These are phyloP conservation scores for Helianthus tuberosus DNA, from an alignment of 129 eudicot genomes.

Conservation along the genomic window DNA sequence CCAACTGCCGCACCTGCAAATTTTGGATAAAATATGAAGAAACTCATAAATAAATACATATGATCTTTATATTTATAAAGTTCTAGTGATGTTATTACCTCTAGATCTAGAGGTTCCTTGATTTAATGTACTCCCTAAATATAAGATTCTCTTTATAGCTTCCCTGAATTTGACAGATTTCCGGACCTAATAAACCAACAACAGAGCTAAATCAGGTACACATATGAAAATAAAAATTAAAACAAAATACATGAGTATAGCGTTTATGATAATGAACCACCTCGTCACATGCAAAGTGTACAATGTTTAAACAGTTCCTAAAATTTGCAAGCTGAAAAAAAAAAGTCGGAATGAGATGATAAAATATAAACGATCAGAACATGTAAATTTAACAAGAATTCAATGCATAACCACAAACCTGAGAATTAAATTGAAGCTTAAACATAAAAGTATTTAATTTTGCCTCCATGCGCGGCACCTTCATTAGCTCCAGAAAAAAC, in stretches of 20 bases:
- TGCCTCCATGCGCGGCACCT: slow-evolving; percentile 85
- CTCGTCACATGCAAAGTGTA: slow-evolving; percentile 78
- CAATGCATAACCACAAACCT: slow-evolving; percentile 2
- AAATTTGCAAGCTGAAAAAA: slow-evolving; percentile 65
- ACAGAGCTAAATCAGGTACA: slow-evolving; percentile 6
- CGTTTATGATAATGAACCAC: slow-evolving; percentile 33
- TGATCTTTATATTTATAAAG: slow-evolving; percentile 2
- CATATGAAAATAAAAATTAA: not conserved
- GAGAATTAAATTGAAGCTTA: too few relatives aligned
- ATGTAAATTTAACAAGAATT: not conserved
- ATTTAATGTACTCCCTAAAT: slow-evolving; percentile 74
- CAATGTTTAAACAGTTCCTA: slow-evolving; percentile 61
- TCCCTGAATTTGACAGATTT: slow-evolving; percentile 68
- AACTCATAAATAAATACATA: not conserved
- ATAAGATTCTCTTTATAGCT: slow-evolving; percentile 63
- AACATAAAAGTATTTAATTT: slow-evolving; percentile 60
- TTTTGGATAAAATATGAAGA: slow-evolving; percentile 2
- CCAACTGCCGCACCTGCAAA: slow-evolving; percentile 78
- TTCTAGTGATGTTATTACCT: slow-evolving; percentile 43
- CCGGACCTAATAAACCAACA: slow-evolving; percentile 55
- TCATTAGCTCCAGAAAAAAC: slow-evolving; percentile 86
- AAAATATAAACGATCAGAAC: not conserved
- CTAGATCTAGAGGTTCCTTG: slow-evolving; percentile 95
- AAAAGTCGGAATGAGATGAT: slow-evolving; percentile 9
- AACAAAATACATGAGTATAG: not conserved